These are phyloP conservation scores for Gaertneriomyces semiglobifer DNA, from an alignment of 192 early-diverging fungal genomes.

Conservation along the genomic window DNA sequence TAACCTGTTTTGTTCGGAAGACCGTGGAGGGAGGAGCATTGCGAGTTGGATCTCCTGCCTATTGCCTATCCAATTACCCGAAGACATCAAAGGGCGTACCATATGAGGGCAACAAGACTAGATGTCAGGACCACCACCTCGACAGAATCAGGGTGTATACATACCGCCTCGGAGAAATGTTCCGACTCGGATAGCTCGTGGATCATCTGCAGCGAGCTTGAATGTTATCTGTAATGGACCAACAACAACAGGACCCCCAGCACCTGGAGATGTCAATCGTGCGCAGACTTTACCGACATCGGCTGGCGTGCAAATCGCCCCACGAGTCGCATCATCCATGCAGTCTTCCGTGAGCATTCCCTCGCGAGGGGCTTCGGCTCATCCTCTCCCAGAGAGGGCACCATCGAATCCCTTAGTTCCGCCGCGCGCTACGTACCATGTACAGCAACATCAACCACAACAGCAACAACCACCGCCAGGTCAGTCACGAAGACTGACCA, in stretches of 20 bases:
- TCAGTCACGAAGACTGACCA: background rate
- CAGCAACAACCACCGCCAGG: background rate
- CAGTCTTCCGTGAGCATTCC: constrained; percentile 24
- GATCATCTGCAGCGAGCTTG: background rate
- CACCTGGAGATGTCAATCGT: constrained; percentile 8
- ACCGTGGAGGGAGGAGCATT: too few relatives aligned
- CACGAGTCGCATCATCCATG: constrained; percentile 2
- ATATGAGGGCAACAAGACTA: too few relatives aligned
- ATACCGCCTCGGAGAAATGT: constrained; percentile 31
- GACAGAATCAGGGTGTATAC: constrained; percentile 19
- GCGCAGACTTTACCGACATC: background rate
- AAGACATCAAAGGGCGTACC: too few relatives aligned
- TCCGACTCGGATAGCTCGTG: constrained; percentile 10
- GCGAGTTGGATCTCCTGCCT: too few relatives aligned
- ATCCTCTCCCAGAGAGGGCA: constrained; percentile 19
- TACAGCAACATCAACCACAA: background rate
- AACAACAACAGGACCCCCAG: background rate
- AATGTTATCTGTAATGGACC: background rate
- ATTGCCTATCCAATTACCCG: too few relatives aligned
- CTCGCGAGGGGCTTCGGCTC: constrained; percentile 22
- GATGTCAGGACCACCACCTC: constrained; percentile 12
- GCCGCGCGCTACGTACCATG: constrained; percentile 17
- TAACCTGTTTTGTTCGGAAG: too few relatives aligned
- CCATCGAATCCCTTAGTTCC: constrained; percentile 14
- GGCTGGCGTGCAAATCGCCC: constrained; percentile 4